Percentiles rank a stretch among this genome's conserved stretches.
Evolutionary conservation across 2,329 filamentous ascomycete species (phyloP).

Genomic region (Beauveria australis): DNA sequence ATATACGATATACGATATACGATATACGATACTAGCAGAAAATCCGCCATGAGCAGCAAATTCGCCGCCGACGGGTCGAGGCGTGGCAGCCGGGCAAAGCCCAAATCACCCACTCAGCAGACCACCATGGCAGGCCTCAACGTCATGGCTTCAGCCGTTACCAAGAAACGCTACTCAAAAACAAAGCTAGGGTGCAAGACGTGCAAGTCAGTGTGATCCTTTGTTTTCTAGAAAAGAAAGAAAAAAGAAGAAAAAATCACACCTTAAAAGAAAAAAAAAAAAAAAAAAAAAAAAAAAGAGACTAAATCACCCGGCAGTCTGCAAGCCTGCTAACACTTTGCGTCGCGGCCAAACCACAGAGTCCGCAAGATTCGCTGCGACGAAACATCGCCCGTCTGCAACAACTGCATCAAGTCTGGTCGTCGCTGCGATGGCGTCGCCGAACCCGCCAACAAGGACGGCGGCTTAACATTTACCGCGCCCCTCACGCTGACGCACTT

Average conservation of each 20-base stretch:
- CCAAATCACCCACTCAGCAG: neutral
- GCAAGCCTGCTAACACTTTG: neutral
- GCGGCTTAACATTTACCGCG: slow-evolving; percentile 16
- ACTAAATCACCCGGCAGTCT: neutral
- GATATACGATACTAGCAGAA: too few species aligned
- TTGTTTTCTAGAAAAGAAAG: neutral
- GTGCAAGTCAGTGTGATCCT: slow-evolving; percentile 10
- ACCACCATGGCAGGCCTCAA: neutral
- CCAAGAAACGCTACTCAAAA: slow-evolving; percentile 10
- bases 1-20: too few species aligned
- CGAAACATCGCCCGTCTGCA: slow-evolving; percentile 14
- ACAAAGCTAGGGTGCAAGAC: slow-evolving; percentile 12
- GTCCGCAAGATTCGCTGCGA: slow-evolving; percentile 16
- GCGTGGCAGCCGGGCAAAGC: neutral
- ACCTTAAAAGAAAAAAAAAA: neutral
- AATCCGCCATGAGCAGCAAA: too few species aligned
- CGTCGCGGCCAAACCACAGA: slow-evolving; percentile 5
- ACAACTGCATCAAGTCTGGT: slow-evolving; percentile 14
- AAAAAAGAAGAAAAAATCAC: neutral
- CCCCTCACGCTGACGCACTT: slow-evolving; percentile 15
- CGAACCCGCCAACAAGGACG: slow-evolving; percentile 4
- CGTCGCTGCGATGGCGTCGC: slow-evolving; percentile 14
- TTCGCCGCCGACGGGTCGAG: slow-evolving; percentile 1
- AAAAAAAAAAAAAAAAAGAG: neutral
- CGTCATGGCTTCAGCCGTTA: neutral